These are phyloP conservation scores for Psilocybe sp. DNA, from an alignment of 768 basidiomycete species.

Conservation along the genomic window DNA sequence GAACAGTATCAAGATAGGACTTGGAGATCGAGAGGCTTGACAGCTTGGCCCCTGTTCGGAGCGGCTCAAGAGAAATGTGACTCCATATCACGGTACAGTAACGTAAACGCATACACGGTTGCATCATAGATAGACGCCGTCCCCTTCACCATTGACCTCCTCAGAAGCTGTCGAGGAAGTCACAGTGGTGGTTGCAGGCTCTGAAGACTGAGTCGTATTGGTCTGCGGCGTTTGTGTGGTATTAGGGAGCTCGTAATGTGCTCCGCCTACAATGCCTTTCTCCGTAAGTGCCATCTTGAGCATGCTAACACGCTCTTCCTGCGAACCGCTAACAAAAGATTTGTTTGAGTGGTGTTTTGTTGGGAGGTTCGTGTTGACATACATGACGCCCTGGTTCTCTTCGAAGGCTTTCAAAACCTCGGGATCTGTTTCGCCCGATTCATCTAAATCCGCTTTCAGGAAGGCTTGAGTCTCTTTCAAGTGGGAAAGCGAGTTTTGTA, in stretches of 20 bases:
- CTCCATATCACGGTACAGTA: no score
- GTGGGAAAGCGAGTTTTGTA: conserved; percentile 68
- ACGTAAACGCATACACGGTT: no score
- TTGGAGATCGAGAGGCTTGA: no score
- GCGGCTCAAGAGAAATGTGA: no score
- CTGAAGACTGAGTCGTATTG: background rate
- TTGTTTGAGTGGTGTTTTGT: conserved; percentile 1
- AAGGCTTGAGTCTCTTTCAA: conserved; percentile 60
- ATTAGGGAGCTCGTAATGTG: conserved; percentile 43
- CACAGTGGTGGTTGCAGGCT: background rate
- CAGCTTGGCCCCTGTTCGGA: no score
- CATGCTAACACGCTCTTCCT: conserved; percentile 73
- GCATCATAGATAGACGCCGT: background rate
- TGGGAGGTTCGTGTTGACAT: conserved; percentile 17
- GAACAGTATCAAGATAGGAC: no score
- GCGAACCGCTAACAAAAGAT: conserved; percentile 54
- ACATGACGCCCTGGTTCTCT: conserved; percentile 79
- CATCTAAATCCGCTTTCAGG: conserved; percentile 45
- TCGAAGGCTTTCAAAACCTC: conserved; percentile 59
- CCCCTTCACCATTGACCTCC: background rate
- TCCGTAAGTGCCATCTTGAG: conserved; percentile 61
- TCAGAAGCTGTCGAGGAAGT: background rate
- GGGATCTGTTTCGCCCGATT: conserved; percentile 40
- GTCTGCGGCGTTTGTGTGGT: background rate
- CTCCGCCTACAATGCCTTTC: conserved; percentile 50